Percentiles rank a stretch among this genome's conserved stretches.
Evolutionary conservation across 2,329 filamentous ascomycete genomes (phyloP).

Genomic region (Aureobasidium namibiae): DNA sequence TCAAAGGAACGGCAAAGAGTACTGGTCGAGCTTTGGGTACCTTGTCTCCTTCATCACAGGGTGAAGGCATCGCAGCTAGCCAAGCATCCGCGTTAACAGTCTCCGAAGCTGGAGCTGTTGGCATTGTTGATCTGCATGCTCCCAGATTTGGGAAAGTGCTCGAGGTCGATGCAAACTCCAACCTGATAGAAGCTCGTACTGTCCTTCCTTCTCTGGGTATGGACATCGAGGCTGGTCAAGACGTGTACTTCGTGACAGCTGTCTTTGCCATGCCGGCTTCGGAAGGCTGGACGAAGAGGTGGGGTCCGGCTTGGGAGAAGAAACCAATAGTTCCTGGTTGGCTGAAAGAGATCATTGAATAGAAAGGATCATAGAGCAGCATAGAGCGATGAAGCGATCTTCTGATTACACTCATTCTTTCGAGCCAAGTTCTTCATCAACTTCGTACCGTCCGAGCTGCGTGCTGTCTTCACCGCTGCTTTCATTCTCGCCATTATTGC

Average conservation of each 20-base stretch:
- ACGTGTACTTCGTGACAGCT: constrained; percentile 59
- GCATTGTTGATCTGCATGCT: constrained; percentile 38
- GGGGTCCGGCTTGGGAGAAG: constrained; percentile 42
- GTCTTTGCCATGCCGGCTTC: constrained; percentile 62
- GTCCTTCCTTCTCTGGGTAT: constrained; percentile 62
- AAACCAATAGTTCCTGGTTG: constrained; percentile 19
- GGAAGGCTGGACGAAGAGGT: constrained; percentile 44
- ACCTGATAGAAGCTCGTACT: constrained; percentile 63
- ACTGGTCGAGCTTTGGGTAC: constrained; percentile 47
- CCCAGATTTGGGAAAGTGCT: constrained; percentile 56
- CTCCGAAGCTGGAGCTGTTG: constrained; percentile 43
- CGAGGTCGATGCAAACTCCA: constrained; percentile 71
- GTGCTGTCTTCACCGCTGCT: too few species aligned
- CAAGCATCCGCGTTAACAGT: constrained; percentile 33
- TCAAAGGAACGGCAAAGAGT: constrained; percentile 52
- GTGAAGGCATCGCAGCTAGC: constrained; percentile 36
- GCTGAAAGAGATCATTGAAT: not conserved
- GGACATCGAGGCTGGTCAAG: constrained; percentile 49
- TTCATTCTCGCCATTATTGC: too few species aligned
- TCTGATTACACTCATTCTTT: not conserved
- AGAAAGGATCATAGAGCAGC: not conserved
- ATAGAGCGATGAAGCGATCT: not conserved
- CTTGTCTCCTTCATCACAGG: constrained; percentile 26
- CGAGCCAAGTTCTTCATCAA: too few species aligned
- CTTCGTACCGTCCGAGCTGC: too few species aligned